A percentile compares a stretch with the other conserved stretches of the same genome.
These are phyloP conservation scores for Ophiostoma fasciatum DNA, from an alignment of 2,329 filamentous ascomycete genomes.

Conservation along the genomic window DNA sequence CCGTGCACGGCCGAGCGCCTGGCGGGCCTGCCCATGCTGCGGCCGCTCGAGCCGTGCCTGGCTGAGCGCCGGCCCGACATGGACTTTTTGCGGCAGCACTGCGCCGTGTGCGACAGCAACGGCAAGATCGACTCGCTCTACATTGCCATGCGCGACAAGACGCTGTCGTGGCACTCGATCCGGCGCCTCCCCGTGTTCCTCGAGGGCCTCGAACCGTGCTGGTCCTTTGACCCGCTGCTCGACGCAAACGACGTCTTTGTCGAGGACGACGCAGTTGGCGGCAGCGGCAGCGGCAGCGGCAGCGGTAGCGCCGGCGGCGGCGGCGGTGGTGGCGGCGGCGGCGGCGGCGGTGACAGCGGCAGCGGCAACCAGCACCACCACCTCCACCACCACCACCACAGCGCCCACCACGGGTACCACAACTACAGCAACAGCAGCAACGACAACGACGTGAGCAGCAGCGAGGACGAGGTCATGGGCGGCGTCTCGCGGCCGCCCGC, in stretches of 20 bases:
- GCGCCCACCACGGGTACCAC: no score
- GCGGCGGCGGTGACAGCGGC: neutral
- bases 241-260: constrained; percentile 20
- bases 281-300: constrained; percentile 8
- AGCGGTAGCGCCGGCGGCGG: constrained; percentile 6
- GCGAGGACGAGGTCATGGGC: constrained; percentile 9
- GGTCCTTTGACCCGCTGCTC: constrained; percentile 35
- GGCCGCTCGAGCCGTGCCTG: constrained; percentile 32
- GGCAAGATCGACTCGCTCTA: constrained; percentile 45
- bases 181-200: constrained; percentile 31
- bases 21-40: constrained; percentile 42
- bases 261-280: neutral
- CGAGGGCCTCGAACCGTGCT: constrained; percentile 38
- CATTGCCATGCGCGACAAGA: constrained; percentile 39
- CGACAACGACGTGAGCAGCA: constrained; percentile 7
- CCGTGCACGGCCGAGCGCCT: constrained; percentile 40
- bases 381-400: no score
- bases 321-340: neutral
- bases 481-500: constrained; percentile 23
- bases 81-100: constrained; percentile 36
- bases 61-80: constrained; percentile 29
- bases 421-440: no score
- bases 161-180: constrained; percentile 41
- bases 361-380: no score
- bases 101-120: constrained; percentile 37